phyloP scores from a whole-genome alignment of 1,139 yeast genomes.

The Groenewaldozyma sp. region DNA sequence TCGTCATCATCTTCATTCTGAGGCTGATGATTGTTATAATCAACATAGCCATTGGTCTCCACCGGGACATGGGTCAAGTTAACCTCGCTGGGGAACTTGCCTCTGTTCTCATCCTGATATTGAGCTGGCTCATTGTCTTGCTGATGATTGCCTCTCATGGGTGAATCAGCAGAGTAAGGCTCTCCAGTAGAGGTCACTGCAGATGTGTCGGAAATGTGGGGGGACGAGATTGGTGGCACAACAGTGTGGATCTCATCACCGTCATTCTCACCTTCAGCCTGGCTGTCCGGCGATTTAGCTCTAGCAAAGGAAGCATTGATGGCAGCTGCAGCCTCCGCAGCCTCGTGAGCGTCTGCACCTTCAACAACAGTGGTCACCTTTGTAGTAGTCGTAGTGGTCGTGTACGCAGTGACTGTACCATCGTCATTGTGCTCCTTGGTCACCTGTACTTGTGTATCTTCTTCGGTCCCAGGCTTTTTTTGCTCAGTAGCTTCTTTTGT shows the following conservation, averaged over 20 bases:
- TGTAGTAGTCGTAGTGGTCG: no score
- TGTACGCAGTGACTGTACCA: slow-evolving; percentile 6
- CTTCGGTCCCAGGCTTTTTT: not conserved
- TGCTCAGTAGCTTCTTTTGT: no score
- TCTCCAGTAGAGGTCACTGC: slow-evolving; percentile 26
- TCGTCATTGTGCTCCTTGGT: not conserved
- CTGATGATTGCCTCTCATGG: slow-evolving; percentile 6
- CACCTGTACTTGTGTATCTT: not conserved
- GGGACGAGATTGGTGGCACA: slow-evolving; percentile 16
- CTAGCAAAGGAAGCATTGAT: slow-evolving; percentile 20
- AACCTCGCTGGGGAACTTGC: slow-evolving; percentile 25
- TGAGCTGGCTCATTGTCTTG: slow-evolving; percentile 7
- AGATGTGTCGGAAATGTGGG: slow-evolving; percentile 23
- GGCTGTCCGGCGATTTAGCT: slow-evolving; percentile 12
- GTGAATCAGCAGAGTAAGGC: slow-evolving; percentile 20
- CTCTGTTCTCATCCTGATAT: slow-evolving; percentile 12
- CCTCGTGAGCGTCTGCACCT: slow-evolving; percentile 10
- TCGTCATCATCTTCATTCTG: no score
- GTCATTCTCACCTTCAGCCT: not conserved
- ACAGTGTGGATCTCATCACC: slow-evolving; percentile 9
- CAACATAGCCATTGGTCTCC: slow-evolving; percentile 14
- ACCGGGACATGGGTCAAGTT: slow-evolving; percentile 16
- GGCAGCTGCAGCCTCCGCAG: slow-evolving; percentile 12
- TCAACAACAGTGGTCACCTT: slow-evolving; percentile 11
- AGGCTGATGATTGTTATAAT: slow-evolving; percentile 13